These are phyloP conservation scores for Scytalidium lignicola DNA, from an alignment of 2,329 filamentous ascomycete genomes.

Conservation along the genomic window DNA sequence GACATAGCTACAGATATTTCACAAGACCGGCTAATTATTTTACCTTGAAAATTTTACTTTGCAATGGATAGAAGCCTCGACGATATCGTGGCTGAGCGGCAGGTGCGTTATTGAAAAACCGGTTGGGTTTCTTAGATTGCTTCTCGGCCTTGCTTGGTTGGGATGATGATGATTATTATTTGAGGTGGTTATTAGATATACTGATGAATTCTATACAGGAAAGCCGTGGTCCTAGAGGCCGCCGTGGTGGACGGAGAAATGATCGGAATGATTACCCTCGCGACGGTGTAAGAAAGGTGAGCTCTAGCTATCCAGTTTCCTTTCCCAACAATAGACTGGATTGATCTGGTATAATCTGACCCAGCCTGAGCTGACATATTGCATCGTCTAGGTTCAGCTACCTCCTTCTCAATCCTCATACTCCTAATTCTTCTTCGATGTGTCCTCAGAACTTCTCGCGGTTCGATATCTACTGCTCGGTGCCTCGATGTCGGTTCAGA, in stretches of 20 bases:
- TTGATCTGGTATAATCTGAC: too few species aligned
- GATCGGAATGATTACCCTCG: slow-evolving; percentile 53
- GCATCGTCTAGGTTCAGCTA: slow-evolving; percentile 26
- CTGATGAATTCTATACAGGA: slow-evolving; percentile 16
- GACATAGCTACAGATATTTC: too few species aligned
- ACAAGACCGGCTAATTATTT: too few species aligned
- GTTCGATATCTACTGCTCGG: slow-evolving; percentile 21
- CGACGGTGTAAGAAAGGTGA: slow-evolving; percentile 88
- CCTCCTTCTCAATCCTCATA: slow-evolving; percentile 30
- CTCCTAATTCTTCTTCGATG: slow-evolving; percentile 22
- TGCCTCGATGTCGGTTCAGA: slow-evolving; percentile 28
- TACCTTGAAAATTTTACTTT: too few species aligned
- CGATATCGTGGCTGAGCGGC: slow-evolving; percentile 57
- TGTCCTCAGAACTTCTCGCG: slow-evolving; percentile 30
- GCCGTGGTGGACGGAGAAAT: slow-evolving; percentile 26
- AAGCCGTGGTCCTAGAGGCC: slow-evolving; percentile 23
- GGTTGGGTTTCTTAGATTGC: not conserved
- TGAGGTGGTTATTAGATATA: too few species aligned
- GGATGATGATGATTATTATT: not conserved
- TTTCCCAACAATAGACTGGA: too few species aligned
- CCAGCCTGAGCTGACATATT: slow-evolving; percentile 6
- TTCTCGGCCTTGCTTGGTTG: too few species aligned
- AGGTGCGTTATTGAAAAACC: slow-evolving; percentile 40
- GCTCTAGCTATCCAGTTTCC: slow-evolving; percentile 4
- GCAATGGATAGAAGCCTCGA: slow-evolving; percentile 60